Percentiles rank a stretch among this genome's conserved stretches.
These are phyloP conservation scores for Ogataea glucozyma DNA, from an alignment of 805 yeast species.

Conservation along the genomic window DNA sequence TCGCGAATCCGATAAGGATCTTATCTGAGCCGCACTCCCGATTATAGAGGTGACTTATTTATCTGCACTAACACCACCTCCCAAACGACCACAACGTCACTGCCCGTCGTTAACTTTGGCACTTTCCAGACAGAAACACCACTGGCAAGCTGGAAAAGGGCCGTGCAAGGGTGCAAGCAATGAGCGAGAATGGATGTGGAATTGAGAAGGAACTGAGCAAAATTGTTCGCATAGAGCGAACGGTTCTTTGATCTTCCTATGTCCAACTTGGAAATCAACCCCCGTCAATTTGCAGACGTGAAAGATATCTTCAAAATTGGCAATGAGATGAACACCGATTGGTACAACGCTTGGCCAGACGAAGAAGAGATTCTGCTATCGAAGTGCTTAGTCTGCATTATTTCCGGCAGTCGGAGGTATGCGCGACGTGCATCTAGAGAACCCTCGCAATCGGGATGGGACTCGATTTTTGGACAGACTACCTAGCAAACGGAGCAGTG, in stretches of 20 bases:
- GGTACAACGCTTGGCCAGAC: conserved; percentile 29
- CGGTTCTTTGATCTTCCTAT: conserved; percentile 29
- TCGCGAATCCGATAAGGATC: neutral
- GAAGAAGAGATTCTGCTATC: conserved; percentile 31
- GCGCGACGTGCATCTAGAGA: conserved; percentile 29
- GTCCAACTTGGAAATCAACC: no score
- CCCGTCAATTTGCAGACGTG: conserved; percentile 30
- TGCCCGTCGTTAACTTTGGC: conserved; percentile 34
- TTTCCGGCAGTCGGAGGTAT: conserved; percentile 21
- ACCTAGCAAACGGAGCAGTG: no score
- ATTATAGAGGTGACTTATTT: neutral
- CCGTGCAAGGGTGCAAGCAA: conserved; percentile 28
- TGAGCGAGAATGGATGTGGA: conserved; percentile 28
- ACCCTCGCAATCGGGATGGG: conserved; percentile 35
- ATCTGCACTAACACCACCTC: neutral
- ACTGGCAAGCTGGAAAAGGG: conserved; percentile 28
- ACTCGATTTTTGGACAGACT: no score
- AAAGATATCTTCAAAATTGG: conserved; percentile 38
- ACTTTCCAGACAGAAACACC: conserved; percentile 27
- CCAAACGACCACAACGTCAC: conserved; percentile 4
- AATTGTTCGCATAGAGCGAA: conserved; percentile 25
- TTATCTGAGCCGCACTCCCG: conserved; percentile 7
- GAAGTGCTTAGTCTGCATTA: conserved; percentile 25
- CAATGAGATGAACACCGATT: conserved; percentile 22
- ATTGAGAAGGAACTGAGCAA: conserved; percentile 19